Evolutionary conservation across 805 yeast genomes (phyloP), one percentile per base, ranked within the genome.

Genomic region (Nakazawaea holstii): DNA sequence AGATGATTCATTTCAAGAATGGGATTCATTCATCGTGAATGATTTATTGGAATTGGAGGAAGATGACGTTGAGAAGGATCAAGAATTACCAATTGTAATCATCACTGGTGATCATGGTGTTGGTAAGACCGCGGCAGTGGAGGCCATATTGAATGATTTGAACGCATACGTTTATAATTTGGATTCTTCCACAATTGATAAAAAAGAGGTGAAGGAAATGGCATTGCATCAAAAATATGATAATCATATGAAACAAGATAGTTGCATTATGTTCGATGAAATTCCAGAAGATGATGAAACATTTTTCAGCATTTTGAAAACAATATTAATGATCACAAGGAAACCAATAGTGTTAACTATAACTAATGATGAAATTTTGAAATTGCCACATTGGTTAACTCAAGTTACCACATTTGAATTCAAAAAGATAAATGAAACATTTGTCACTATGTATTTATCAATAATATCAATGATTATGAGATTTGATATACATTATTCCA

Each of bases 271-370:
- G 24, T 39, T 48, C 8, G 50, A 48, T 39, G 50, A 48, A 38
- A 43, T 48, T 14, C 50, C 50, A 9, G 36, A 33, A 10, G 50
- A 48, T 15, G 46, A 43, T n/a, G 50, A 48, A n/a, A 39, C 44
- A 14, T 48, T 48, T 35, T 39, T 38, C 37, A 9, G 17, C 10
- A 43, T 20, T 8, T 43, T 48, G 29, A 31, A 41, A 28, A 15
- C 14, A 9, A 9, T 48, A 4, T 30, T 48, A 9, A 14, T 43
- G 14, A 27, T 43, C 13, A 43, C 50, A 2, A 48, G 50, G 31
- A 48, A 48, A 32, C 50, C 50, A 1, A 31, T 48, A 8, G 44
- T 48, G 28, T 39, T 48, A 36, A 43, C 47, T 1, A 20, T 48
- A 6, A n/a, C 41, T 9, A 15, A 42, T 2, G 36, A 38, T 4